A percentile compares a stretch with the other conserved stretches of the same genome.
phyloP scores from a whole-genome alignment of 305 asterid genomes.

The Fraxinus latifolia region DNA sequence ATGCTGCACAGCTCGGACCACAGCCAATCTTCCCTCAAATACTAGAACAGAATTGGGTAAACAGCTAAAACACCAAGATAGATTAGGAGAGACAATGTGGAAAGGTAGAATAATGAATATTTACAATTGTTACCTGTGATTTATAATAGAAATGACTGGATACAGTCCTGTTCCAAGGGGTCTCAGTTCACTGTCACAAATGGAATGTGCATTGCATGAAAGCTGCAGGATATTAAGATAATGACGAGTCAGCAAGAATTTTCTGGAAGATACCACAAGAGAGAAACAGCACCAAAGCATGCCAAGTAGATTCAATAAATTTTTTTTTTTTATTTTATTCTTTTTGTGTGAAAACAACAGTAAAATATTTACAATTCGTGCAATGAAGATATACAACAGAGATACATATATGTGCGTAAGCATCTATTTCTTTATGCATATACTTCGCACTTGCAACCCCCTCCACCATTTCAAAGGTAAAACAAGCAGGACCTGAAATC shows the following conservation, averaged over 20 bases:
- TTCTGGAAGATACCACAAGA: neutral
- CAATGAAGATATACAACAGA: neutral
- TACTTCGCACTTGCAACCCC: neutral
- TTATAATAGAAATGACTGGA: constrained; percentile 77
- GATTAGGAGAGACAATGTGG: constrained; percentile 32
- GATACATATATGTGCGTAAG: neutral
- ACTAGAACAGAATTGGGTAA: constrained; percentile 79
- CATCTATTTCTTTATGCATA: neutral
- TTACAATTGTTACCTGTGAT: constrained; percentile 68
- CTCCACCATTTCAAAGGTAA: neutral
- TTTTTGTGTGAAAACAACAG: neutral
- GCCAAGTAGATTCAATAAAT: neutral
- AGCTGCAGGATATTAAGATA: constrained; percentile 44
- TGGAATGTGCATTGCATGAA: constrained; percentile 97
- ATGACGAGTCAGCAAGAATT: constrained; percentile 2
- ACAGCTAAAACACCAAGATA: constrained; percentile 56
- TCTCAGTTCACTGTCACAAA: constrained; percentile 84
- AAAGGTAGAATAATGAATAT: constrained; percentile 8
- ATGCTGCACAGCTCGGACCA: constrained; percentile 68
- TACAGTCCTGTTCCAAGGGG: constrained; percentile 91
- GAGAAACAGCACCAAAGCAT: neutral
- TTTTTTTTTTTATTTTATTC: neutral
- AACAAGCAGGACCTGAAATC: neutral
- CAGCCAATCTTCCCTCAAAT: constrained; percentile 76
- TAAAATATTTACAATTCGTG: neutral